These are phyloP conservation scores for Thinopyrum obtusiflorum DNA, from an alignment of 202 grass and related monocot genomes.

Conservation along the genomic window DNA sequence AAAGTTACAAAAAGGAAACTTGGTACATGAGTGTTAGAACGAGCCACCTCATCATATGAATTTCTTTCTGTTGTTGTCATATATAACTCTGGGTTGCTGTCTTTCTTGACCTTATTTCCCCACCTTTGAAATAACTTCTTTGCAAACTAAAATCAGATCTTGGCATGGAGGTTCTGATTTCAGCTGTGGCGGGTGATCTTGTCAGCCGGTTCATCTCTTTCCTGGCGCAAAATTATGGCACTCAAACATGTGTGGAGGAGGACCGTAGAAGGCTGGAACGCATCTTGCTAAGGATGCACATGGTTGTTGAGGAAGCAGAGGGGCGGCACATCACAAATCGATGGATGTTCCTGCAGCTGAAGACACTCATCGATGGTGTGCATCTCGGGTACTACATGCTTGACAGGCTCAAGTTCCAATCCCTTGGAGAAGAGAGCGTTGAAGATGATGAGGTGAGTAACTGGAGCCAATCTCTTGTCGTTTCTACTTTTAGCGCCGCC, in stretches of 20 bases:
- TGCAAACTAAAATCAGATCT: background rate
- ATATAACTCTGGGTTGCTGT: background rate
- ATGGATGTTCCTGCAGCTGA: slow-evolving; percentile 36
- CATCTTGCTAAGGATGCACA: slow-evolving; percentile 20
- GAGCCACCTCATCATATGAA: background rate
- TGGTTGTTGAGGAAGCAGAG: slow-evolving; percentile 33
- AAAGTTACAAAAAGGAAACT: background rate
- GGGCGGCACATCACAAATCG: slow-evolving; percentile 8
- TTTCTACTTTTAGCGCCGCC: background rate
- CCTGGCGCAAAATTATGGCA: background rate
- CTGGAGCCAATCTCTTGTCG: background rate
- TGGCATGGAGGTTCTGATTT: slow-evolving; percentile 33
- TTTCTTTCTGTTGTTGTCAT: background rate
- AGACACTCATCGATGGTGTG: slow-evolving; percentile 18
- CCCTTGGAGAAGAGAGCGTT: background rate
- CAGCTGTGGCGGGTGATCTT: slow-evolving; percentile 19
- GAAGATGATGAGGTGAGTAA: background rate
- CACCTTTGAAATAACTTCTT: background rate
- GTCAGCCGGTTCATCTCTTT: slow-evolving; percentile 30
- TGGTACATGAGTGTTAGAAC: background rate
- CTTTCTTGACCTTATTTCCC: background rate
- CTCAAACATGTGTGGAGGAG: background rate
- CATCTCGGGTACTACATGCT: slow-evolving; percentile 25
- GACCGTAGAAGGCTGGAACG: slow-evolving; percentile 18
- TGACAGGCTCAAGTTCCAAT: background rate